Evolutionary conservation across 768 basidiomycete species (phyloP), one percentile per base, ranked within the genome.

Genomic region (Russula sp.): DNA sequence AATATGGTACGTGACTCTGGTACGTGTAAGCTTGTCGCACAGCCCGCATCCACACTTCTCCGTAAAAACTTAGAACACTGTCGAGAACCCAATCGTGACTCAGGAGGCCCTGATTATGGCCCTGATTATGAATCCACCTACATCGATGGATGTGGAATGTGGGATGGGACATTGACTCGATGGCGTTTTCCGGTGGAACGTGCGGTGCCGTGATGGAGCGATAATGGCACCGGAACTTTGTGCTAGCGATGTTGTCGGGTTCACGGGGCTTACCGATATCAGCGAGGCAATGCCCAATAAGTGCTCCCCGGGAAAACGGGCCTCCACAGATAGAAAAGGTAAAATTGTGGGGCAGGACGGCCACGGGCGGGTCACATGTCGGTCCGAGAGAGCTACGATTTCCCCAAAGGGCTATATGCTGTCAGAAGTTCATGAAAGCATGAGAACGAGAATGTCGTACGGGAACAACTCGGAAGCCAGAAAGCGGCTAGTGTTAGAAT

Each of bases 221-320:
- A 60, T 59, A 45, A 40, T 31, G 32, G 14, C 39, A 59, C 63
- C 63, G 63, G 58, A 60, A 20, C 63, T 55, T 60, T 55, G 39
- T 44, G 37, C 57, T 11, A 32, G 35, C 51, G 18, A 35, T 6
- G 42, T 7, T 45, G 44, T 47, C 34, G 45, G 35, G 31, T 39
- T 40, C 52, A 54, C 57, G 53, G 57, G 55, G 35, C 39, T 55
- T 37, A 20, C 32, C 53, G 55, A 16, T n/a, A 32, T 55, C 47
- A 8, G 62, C 7, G 31, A 53, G 48, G 48, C 61, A 49, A n/a
- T 35, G 56, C 56, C 14, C 45, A 32, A 10, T 37, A 10, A 40
- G 52, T 37, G n/a, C 53, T 35, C 34, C 34, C 22, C 39, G 7
- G 54, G 16, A 32, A 39, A 58, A 47, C 52, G 56, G 35, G 45